Evolutionary conservation across 2,329 filamentous ascomycete genomes (phyloP).

Genomic region (Pseudopithomyces chartarum): DNA sequence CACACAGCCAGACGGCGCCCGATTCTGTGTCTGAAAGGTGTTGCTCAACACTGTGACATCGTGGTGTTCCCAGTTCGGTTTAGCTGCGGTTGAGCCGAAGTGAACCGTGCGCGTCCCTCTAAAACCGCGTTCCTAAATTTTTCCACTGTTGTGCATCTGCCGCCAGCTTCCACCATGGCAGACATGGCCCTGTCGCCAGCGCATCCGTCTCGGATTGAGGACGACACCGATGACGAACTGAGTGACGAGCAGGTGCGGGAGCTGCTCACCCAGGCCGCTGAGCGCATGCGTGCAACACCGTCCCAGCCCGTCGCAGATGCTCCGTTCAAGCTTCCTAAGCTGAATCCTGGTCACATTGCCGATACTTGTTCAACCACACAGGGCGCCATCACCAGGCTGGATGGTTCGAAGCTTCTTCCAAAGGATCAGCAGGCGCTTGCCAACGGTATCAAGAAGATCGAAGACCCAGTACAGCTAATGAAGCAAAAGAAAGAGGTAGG

Average conservation of each 20-base stretch:
- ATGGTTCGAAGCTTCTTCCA: constrained; percentile 57
- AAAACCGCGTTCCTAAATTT: constrained; percentile 30
- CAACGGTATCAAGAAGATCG: constrained; percentile 57
- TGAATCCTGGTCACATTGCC: constrained; percentile 54
- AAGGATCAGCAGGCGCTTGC: constrained; percentile 54
- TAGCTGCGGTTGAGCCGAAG: constrained; percentile 23
- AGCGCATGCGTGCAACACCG: constrained; percentile 56
- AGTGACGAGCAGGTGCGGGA: constrained; percentile 67
- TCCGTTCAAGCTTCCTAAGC: constrained; percentile 56
- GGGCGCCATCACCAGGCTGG: constrained; percentile 58
- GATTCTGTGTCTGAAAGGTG: not conserved
- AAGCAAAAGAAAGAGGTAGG: constrained; percentile 58
- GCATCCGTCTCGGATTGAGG: constrained; percentile 38
- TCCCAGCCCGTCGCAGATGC: constrained; percentile 23
- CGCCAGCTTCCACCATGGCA: constrained; percentile 26
- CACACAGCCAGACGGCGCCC: not conserved
- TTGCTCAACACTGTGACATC: not conserved
- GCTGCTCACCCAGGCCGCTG: constrained; percentile 67
- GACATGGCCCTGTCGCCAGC: constrained; percentile 42
- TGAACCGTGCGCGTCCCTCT: constrained; percentile 11
- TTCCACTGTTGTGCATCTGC: constrained; percentile 27
- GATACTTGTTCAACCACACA: constrained; percentile 61
- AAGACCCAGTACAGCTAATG: constrained; percentile 57
- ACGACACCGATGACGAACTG: constrained; percentile 53
- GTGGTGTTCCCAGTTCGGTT: constrained; percentile 6